Base-by-base conservation (phyloP, 2,329 filamentous ascomycete genomes). In the Colletotrichum lindemuthianum region DNA sequence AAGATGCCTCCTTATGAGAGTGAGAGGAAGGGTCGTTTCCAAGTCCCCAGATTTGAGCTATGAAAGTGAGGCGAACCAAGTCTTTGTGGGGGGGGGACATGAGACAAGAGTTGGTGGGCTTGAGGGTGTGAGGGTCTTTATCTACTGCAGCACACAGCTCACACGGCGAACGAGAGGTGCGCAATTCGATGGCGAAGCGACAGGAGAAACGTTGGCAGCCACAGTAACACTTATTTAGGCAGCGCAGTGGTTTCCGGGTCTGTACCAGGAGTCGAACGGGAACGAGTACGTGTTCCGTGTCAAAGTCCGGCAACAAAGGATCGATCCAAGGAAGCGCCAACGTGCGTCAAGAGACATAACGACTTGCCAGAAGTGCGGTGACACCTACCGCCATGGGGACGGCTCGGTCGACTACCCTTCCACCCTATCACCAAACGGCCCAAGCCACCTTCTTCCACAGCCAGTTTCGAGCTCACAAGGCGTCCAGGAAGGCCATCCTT, bases 51-150 rank as follows among this genome's bases (percentile, higher is more conserved):
- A 53, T 24, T 15, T 59, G 12, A 43, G 53, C 15, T 15, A 16
- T 44, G 11, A 64, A 66, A 66, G 59, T 66, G 53, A 66, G 63
- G 63, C 63, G 63, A 41, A 54, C 47, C 39, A 54, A 8, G 43
- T 13, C 33, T 49, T 45, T 59, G n/a, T 36, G 41, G 52, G 53
- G 37, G 37, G 54, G 53, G 53, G 53, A 16, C 44, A 58, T 59
- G 49, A 64, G 54, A 59, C 54, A 64, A 57, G 57, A 51, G 40
- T 41, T n/a, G 59, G 50, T 37, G 33, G 13, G 32, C 8, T 50
- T 52, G 59, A 50, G 59, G 59, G 63, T 58, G 63, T 58, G 54
- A n/a, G 53, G 52, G 36, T 47, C 47, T 66, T 59, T 54, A 55
- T 59, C 54, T 47, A 57, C 11, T 40, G 10, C 40, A 54, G 41